Conservation (phyloP, 495 filamentous ascomycete species). For the Podospora australis region DNA sequence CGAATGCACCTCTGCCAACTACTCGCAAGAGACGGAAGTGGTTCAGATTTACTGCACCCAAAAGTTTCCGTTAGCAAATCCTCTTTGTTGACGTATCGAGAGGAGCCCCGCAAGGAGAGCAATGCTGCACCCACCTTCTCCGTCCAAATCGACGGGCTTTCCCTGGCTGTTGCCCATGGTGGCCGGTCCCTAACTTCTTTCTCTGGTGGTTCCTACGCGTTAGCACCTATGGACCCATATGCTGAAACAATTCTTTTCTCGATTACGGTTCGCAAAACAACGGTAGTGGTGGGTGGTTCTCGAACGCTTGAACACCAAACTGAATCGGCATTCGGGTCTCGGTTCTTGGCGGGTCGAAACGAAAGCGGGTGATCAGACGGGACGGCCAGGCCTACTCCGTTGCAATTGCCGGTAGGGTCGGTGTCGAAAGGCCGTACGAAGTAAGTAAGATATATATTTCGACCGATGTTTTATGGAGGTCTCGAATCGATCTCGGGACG, state of each 20-base stretch:
- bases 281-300: constrained; percentile 3
- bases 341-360: neutral
- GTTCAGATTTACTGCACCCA: constrained; percentile 85
- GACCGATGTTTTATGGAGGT: no score
- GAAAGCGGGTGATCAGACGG: neutral
- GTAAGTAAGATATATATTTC: no score
- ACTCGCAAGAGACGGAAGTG: constrained; percentile 94
- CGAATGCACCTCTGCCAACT: constrained; percentile 95
- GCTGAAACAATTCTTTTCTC: no score
- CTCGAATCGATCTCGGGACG: no score
- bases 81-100: neutral
- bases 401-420: no score
- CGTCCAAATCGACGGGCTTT: constrained; percentile 84
- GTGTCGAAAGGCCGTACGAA: no score
- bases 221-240: no score
- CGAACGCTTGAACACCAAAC: constrained; percentile 4
- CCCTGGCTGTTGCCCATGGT: constrained; percentile 90
- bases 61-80: neutral
- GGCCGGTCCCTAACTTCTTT: neutral
- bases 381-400: neutral
- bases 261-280: no score
- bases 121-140: constrained; percentile 59
- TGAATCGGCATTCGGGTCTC: constrained; percentile 9
- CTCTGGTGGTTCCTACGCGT: no score
- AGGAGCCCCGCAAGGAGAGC: no score